Conservation (phyloP, 108 stramenopile genomes). For the Fragilariopsis cylindrus region DNA sequence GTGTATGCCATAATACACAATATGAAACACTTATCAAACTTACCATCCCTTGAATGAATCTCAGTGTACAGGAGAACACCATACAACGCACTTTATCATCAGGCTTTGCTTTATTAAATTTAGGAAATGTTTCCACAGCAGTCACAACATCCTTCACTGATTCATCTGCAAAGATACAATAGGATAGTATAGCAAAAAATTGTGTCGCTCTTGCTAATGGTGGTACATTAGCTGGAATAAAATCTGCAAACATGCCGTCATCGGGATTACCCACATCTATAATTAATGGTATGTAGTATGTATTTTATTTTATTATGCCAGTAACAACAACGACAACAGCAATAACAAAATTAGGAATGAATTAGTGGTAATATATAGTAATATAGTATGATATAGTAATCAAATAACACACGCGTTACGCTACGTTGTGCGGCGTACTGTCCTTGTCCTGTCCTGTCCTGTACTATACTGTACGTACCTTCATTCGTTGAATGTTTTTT, state of each 20-base stretch:
- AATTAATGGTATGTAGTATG: too few relatives aligned
- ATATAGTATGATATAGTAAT: too few relatives aligned
- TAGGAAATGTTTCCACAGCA: constrained; percentile 4
- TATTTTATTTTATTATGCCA: too few relatives aligned
- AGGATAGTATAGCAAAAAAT: not conserved
- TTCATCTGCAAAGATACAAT: constrained; percentile 14
- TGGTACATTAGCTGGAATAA: not conserved
- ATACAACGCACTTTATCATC: not conserved
- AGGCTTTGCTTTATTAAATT: not conserved
- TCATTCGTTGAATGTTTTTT: not conserved
- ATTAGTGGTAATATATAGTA: too few relatives aligned
- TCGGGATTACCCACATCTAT: not conserved
- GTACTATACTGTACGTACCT: not conserved
- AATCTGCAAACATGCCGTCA: not conserved
- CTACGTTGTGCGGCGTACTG: too few relatives aligned
- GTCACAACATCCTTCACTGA: constrained; percentile 4
- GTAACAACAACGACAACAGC: too few relatives aligned
- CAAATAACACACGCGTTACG: too few relatives aligned
- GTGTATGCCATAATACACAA: too few relatives aligned
- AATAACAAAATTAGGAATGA: too few relatives aligned
- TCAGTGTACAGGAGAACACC: not conserved
- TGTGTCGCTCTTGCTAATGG: not conserved
- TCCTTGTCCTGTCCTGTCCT: too few relatives aligned
- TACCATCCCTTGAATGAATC: not conserved
- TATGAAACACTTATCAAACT: too few relatives aligned